Conservation (phyloP, 2,329 filamentous ascomycete species). For the Lasiodiplodia sp. region DNA sequence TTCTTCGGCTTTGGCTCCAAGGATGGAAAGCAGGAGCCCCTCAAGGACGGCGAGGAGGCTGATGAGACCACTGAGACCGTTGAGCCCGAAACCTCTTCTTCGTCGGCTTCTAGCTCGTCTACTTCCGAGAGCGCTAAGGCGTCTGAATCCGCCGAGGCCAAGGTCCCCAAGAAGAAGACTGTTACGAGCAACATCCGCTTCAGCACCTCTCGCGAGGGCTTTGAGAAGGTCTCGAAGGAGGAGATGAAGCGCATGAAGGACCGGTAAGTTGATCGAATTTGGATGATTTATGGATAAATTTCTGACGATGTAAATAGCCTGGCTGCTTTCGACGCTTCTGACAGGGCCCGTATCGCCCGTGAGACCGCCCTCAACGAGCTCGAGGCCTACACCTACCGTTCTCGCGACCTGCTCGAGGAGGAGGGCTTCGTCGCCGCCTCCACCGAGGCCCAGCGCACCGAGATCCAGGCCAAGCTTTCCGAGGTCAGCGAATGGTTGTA, state of each 20-base stretch:
- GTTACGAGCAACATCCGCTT: constrained; percentile 62
- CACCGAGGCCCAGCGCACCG: constrained; percentile 70
- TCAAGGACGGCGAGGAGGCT: constrained; percentile 65
- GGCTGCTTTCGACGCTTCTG: constrained; percentile 84
- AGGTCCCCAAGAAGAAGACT: constrained; percentile 56
- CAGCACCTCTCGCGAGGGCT: constrained; percentile 54
- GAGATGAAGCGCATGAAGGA: constrained; percentile 68
- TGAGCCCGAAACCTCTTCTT: constrained; percentile 43
- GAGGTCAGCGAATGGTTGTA: constrained; percentile 90
- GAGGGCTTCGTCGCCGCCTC: constrained; percentile 76
- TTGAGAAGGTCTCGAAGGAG: constrained; percentile 65
- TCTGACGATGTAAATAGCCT: constrained; percentile 61
- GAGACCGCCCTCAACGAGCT: constrained; percentile 92
- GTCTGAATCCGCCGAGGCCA: constrained; percentile 50
- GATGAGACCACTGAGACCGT: constrained; percentile 55
- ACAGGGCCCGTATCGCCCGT: constrained; percentile 75
- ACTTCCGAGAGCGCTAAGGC: constrained; percentile 59
- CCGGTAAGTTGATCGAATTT: constrained; percentile 42
- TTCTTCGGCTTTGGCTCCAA: constrained; percentile 93
- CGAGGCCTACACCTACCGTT: constrained; percentile 91
- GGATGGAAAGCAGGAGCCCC: constrained; percentile 76
- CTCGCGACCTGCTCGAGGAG: constrained; percentile 81
- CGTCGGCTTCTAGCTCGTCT: constrained; percentile 52
- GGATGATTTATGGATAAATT: neutral
- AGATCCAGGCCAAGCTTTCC: constrained; percentile 72